Percentiles rank a stretch among this genome's conserved stretches.
Evolutionary conservation across 23 red algal species (phyloP).

Genomic region (Gracilariopsis chorda): DNA sequence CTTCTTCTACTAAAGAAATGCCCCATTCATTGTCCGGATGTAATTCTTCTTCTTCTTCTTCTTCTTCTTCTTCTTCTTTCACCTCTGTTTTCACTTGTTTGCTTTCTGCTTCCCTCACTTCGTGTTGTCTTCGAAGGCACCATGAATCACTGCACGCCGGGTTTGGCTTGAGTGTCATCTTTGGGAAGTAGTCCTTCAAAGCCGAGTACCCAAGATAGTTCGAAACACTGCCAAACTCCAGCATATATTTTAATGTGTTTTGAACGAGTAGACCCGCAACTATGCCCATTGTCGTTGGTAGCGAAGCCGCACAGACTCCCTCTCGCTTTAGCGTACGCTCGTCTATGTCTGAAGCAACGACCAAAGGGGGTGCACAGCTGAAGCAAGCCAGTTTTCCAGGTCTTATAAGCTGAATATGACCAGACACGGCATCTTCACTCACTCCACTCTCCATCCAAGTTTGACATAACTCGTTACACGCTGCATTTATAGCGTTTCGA

Average conservation of each 20-base stretch:
- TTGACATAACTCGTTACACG: constrained; percentile 64
- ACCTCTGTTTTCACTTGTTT: not conserved
- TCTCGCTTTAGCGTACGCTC: constrained; percentile 76
- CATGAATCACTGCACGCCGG: constrained; percentile 54
- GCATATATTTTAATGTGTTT: constrained; percentile 63
- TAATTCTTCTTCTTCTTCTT: constrained; percentile 30
- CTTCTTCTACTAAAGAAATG: constrained; percentile 61
- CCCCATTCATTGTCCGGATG: constrained; percentile 86
- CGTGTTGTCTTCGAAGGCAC: constrained; percentile 57
- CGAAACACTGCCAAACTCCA: constrained; percentile 68
- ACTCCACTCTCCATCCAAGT: constrained; percentile 93
- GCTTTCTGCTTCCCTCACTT: not conserved
- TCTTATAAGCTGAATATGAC: constrained; percentile 88
- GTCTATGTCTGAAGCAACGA: constrained; percentile 82
- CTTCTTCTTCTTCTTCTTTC: not conserved
- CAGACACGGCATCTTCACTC: constrained; percentile 85
- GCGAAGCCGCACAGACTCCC: constrained; percentile 91
- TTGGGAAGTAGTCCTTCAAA: constrained; percentile 68
- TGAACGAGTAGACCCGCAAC: constrained; percentile 87
- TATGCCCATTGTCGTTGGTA: constrained; percentile 94
- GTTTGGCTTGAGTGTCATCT: constrained; percentile 67
- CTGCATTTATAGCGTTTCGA: constrained; percentile 77
- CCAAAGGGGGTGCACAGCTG: constrained; percentile 84
- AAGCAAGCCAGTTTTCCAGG: constrained; percentile 82
- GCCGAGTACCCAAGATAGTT: constrained; percentile 81